Evolutionary conservation across 129 eudicot genomes (phyloP).

Genomic region (Lactuca sativa): DNA sequence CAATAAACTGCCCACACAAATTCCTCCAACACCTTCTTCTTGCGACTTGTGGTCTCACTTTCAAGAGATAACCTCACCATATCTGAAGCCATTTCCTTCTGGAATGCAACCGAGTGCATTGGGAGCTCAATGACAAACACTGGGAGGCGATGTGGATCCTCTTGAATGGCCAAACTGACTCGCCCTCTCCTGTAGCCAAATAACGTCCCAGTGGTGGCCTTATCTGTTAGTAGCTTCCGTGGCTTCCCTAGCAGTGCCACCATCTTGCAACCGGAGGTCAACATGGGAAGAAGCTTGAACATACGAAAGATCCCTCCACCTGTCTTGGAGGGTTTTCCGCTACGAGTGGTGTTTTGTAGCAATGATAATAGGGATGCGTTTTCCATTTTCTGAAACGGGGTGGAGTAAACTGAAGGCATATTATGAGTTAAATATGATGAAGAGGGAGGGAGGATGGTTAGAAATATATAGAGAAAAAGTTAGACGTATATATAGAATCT

Average conservation of each 20-base stretch:
- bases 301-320: slow-evolving; percentile 64
- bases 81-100: slow-evolving; percentile 73
- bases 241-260: slow-evolving; percentile 65
- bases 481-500: slow-evolving; percentile 5
- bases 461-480: slow-evolving; percentile 13
- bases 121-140: slow-evolving; percentile 76
- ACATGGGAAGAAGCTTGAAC: slow-evolving; percentile 90
- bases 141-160: slow-evolving; percentile 69
- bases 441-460: background rate
- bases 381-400: slow-evolving; percentile 61
- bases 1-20: slow-evolving; percentile 80
- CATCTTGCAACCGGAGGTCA: slow-evolving; percentile 86
- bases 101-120: slow-evolving; percentile 53
- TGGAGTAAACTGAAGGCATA: slow-evolving; percentile 57
- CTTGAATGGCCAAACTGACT: slow-evolving; percentile 74
- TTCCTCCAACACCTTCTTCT: slow-evolving; percentile 76
- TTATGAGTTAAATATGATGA: background rate
- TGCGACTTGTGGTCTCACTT: slow-evolving; percentile 64
- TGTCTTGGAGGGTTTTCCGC: slow-evolving; percentile 47
- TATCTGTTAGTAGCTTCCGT: slow-evolving; percentile 48
- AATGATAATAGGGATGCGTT: slow-evolving; percentile 54
- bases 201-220: slow-evolving; percentile 64
- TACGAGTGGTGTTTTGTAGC: slow-evolving; percentile 46
- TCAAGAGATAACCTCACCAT: slow-evolving; percentile 61
- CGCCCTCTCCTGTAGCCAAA: slow-evolving; percentile 79